Evolutionary conservation across 176 grass and related monocot genomes (phyloP).

Genomic region (Musa beccarii): DNA sequence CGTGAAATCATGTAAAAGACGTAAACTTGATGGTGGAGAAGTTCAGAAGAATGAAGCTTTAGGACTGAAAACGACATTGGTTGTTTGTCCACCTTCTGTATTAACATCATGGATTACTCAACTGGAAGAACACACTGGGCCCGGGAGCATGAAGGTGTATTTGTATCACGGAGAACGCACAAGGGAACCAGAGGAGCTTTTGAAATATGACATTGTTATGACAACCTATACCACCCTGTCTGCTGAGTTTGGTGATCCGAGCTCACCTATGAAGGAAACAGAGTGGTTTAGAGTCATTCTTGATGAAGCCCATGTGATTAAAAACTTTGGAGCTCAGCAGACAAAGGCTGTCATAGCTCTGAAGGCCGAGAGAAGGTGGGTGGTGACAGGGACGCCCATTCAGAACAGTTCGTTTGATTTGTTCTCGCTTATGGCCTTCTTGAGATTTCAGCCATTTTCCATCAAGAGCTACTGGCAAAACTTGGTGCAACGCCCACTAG

Average conservation of each 20-base stretch:
- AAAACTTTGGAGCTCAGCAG: slow-evolving; percentile 69
- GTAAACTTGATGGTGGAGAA: slow-evolving; percentile 24
- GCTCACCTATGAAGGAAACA: slow-evolving; percentile 59
- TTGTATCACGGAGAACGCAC: slow-evolving; percentile 81
- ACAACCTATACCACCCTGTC: slow-evolving; percentile 67
- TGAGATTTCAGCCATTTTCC: slow-evolving; percentile 74
- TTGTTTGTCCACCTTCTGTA: slow-evolving; percentile 76
- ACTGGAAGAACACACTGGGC: slow-evolving; percentile 64
- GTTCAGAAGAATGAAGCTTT: slow-evolving; percentile 2
- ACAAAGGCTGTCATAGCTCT: slow-evolving; percentile 79
- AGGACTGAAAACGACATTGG: slow-evolving; percentile 37
- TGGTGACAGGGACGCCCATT: slow-evolving; percentile 85
- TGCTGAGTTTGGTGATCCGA: slow-evolving; percentile 41
- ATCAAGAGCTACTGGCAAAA: slow-evolving; percentile 77
- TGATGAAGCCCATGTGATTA: slow-evolving; percentile 91
- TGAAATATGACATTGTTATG: slow-evolving; percentile 79
- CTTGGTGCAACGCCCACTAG: slow-evolving; percentile 65
- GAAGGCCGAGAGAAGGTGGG: slow-evolving; percentile 73
- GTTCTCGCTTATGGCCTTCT: slow-evolving; percentile 74
- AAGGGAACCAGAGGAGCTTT: slow-evolving; percentile 39
- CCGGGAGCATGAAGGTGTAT: slow-evolving; percentile 68
- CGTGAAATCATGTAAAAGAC: slow-evolving; percentile 29
- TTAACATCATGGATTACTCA: slow-evolving; percentile 93
- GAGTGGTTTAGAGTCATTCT: slow-evolving; percentile 79
- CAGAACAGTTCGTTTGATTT: slow-evolving; percentile 90